Percentiles rank a stretch among this genome's conserved stretches.
These are phyloP conservation scores for Penicillium riverlandense DNA, from an alignment of 495 filamentous ascomycete species.

Conservation along the genomic window DNA sequence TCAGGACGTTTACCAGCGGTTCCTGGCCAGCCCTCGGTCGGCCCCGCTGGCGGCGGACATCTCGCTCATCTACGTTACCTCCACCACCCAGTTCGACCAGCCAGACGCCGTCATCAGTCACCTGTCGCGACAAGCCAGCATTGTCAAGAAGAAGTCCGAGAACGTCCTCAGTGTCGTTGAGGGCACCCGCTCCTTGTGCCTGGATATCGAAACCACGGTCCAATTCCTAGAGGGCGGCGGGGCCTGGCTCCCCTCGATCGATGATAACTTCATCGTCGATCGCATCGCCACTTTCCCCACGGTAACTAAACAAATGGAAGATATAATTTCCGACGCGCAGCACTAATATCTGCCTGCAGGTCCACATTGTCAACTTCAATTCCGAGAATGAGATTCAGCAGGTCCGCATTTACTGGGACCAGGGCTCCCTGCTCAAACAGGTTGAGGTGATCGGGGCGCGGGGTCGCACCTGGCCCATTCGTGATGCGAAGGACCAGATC, in stretches of 20 bases:
- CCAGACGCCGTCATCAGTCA: conserved; percentile 72
- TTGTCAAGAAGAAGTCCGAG: conserved; percentile 71
- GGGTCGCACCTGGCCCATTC: conserved; percentile 89
- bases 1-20: conserved; percentile 66
- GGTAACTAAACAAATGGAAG: conserved; percentile 51
- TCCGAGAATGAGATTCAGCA: conserved; percentile 66
- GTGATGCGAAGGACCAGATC: conserved; percentile 77
- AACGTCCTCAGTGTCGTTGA: conserved; percentile 66
- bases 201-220: conserved; percentile 76
- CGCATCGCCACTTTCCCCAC: conserved; percentile 72
- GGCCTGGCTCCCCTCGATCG: conserved; percentile 78
- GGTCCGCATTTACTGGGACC: conserved; percentile 90
- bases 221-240: conserved; percentile 79
- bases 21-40: conserved; percentile 62
- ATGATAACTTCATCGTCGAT: conserved; percentile 91
- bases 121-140: conserved; percentile 53
- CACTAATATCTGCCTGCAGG: conserved; percentile 36
- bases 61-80: conserved; percentile 85
- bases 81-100: conserved; percentile 65
- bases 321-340: background rate
- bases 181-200: conserved; percentile 55
- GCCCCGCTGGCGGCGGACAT: conserved; percentile 60
- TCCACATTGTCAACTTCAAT: conserved; percentile 87
- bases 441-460: conserved; percentile 87
- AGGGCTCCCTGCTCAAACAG: conserved; percentile 85